Evolutionary conservation across 257 asterid genomes (phyloP).

Genomic region (Jacaranda mimosifolia): DNA sequence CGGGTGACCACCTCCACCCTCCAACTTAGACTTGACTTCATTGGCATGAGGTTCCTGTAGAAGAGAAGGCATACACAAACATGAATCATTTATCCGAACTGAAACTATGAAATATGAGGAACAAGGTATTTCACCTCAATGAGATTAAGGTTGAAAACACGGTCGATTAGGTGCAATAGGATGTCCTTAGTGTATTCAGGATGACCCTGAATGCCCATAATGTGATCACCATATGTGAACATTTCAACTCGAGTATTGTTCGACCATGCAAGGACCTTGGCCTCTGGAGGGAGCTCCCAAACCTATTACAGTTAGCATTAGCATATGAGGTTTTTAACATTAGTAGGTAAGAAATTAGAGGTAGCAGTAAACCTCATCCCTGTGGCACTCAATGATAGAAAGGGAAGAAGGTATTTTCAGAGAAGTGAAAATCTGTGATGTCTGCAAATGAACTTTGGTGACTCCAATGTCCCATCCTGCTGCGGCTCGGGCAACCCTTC

Average conservation of each 20-base stretch:
- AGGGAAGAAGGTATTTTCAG: slow-evolving; percentile 58
- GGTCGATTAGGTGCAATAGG: slow-evolving; percentile 60
- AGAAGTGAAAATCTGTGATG: slow-evolving; percentile 51
- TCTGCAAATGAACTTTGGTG: slow-evolving; percentile 50
- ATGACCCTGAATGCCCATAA: slow-evolving; percentile 85
- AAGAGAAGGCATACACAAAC: not conserved
- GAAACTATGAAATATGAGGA: not conserved
- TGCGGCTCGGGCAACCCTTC: slow-evolving; percentile 58
- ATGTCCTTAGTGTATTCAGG: slow-evolving; percentile 74
- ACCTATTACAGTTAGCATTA: slow-evolving; percentile 40
- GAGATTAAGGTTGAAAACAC: slow-evolving; percentile 49
- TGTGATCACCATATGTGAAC: slow-evolving; percentile 67
- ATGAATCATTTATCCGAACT: not conserved
- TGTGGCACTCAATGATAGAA: slow-evolving; percentile 70
- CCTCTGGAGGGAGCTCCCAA: slow-evolving; percentile 67
- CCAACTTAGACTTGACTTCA: slow-evolving; percentile 50
- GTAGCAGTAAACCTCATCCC: slow-evolving; percentile 62
- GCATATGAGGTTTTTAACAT: slow-evolving; percentile 30
- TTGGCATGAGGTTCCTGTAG: slow-evolving; percentile 48
- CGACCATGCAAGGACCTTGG: slow-evolving; percentile 67
- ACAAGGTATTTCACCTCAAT: slow-evolving; percentile 47
- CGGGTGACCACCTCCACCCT: slow-evolving; percentile 41
- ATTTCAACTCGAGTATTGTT: slow-evolving; percentile 61
- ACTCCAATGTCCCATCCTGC: slow-evolving; percentile 86
- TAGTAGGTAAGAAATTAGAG: not conserved